Conservation (phyloP, 169 alveolate genomes). For the Eimeria praecox region DNA sequence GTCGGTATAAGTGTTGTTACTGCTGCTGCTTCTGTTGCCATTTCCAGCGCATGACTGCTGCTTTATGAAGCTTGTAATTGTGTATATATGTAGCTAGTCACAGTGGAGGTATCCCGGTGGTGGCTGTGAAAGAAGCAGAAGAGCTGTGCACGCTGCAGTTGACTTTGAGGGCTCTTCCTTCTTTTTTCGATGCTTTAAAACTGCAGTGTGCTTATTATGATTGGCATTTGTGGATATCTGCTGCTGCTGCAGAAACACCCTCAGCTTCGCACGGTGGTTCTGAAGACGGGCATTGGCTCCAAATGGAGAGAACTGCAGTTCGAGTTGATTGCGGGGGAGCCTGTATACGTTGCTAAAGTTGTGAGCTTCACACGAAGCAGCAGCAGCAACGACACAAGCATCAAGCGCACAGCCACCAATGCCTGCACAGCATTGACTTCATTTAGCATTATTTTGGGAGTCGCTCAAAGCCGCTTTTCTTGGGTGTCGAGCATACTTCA, state of each 20-base stretch:
- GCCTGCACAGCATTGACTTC: background rate
- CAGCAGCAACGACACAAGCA: background rate
- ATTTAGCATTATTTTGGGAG: background rate
- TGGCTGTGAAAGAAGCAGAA: background rate
- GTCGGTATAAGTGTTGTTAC: background rate
- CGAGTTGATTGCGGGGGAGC: constrained; percentile 94
- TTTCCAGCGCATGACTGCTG: background rate
- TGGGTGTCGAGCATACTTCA: background rate
- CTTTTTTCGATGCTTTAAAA: background rate
- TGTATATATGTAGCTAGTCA: background rate
- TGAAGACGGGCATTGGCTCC: constrained; percentile 91
- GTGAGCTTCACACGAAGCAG: constrained; percentile 58
- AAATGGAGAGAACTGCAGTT: constrained; percentile 92
- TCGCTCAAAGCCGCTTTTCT: background rate
- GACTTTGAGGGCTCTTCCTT: background rate
- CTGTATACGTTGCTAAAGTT: constrained; percentile 89
- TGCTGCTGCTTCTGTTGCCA: background rate
- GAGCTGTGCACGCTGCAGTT: background rate
- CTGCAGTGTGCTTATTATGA: background rate
- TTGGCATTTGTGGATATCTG: background rate
- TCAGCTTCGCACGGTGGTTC: constrained; percentile 91
- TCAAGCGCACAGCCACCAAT: background rate
- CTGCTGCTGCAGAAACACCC: constrained; percentile 88
- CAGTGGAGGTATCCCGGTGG: background rate
- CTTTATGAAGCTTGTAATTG: background rate